Conservation (phyloP, 352 stramenopile genomes). For the Phytophthora melonis region DNA sequence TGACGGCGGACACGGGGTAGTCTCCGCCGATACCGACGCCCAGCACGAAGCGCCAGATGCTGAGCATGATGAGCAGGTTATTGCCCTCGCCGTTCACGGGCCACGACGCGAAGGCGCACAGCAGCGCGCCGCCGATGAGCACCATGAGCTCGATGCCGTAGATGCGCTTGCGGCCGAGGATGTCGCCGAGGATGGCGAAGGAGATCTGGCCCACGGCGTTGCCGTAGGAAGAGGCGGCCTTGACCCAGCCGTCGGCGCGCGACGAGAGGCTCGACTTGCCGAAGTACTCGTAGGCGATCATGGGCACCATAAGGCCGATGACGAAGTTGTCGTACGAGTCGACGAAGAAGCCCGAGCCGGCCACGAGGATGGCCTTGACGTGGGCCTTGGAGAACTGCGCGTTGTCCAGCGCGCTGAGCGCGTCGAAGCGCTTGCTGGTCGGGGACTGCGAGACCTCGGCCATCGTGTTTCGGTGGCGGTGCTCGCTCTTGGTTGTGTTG, state of each 20-base stretch:
- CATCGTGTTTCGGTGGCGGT: slow-evolving; percentile 12
- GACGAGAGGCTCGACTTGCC: slow-evolving; percentile 43
- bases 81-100: slow-evolving; percentile 51
- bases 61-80: slow-evolving; percentile 57
- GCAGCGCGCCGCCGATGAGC: slow-evolving; percentile 47
- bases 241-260: slow-evolving; percentile 9
- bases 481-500: too few species aligned
- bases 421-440: slow-evolving; percentile 37
- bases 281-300: slow-evolving; percentile 67
- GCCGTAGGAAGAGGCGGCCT: slow-evolving; percentile 40
- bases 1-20: slow-evolving; percentile 62
- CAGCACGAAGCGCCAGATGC: slow-evolving; percentile 66
- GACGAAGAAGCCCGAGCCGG: slow-evolving; percentile 61
- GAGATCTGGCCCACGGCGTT: slow-evolving; percentile 59
- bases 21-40: slow-evolving; percentile 63
- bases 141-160: slow-evolving; percentile 62
- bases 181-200: slow-evolving; percentile 57
- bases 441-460: slow-evolving; percentile 23
- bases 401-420: slow-evolving; percentile 49
- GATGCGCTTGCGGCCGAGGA: slow-evolving; percentile 57
- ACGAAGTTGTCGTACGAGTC: slow-evolving; percentile 72
- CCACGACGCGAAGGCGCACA: slow-evolving; percentile 48
- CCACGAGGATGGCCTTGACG: slow-evolving; percentile 57
- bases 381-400: slow-evolving; percentile 61
- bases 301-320: slow-evolving; percentile 56